Evolutionary conservation across 2,329 filamentous ascomycete genomes (phyloP).

Genomic region (Aureobasidium vineae): DNA sequence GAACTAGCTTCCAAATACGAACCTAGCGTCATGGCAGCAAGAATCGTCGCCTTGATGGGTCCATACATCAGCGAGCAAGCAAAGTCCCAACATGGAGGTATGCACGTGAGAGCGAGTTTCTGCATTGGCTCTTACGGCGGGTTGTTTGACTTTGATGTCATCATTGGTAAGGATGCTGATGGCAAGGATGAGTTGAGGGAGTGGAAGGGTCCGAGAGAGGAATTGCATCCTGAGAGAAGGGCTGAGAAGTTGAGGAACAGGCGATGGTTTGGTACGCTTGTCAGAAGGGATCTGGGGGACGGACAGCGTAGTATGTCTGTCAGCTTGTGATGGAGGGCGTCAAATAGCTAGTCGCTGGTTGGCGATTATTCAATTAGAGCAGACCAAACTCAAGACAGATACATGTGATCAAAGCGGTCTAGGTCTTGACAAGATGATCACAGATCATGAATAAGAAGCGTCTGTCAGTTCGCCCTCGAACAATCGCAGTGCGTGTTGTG

Average conservation of each 20-base stretch:
- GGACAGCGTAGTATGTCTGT: constrained; percentile 15
- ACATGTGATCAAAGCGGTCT: too few relatives aligned
- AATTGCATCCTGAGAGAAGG: constrained; percentile 44
- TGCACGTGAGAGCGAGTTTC: constrained; percentile 48
- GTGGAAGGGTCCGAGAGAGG: constrained; percentile 47
- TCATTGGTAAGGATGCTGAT: constrained; percentile 39
- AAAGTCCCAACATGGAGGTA: constrained; percentile 43
- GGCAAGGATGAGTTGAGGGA: constrained; percentile 42
- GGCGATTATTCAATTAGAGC: too few relatives aligned
- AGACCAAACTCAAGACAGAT: too few relatives aligned
- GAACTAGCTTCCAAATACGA: constrained; percentile 43
- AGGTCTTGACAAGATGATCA: too few relatives aligned
- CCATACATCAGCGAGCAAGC: constrained; percentile 44
- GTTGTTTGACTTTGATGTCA: constrained; percentile 49
- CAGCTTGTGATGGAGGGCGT: neutral
- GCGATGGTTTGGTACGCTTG: constrained; percentile 42
- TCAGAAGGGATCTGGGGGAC: constrained; percentile 2
- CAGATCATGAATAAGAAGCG: too few relatives aligned
- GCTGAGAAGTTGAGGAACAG: constrained; percentile 45
- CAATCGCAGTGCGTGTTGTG: too few relatives aligned
- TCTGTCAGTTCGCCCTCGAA: too few relatives aligned
- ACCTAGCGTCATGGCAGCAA: constrained; percentile 44
- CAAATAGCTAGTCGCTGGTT: neutral
- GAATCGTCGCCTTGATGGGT: constrained; percentile 43
- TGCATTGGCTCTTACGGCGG: constrained; percentile 44